These are phyloP conservation scores for Alternaria brassicicola DNA, from an alignment of 2,329 filamentous ascomycete genomes.

Conservation along the genomic window DNA sequence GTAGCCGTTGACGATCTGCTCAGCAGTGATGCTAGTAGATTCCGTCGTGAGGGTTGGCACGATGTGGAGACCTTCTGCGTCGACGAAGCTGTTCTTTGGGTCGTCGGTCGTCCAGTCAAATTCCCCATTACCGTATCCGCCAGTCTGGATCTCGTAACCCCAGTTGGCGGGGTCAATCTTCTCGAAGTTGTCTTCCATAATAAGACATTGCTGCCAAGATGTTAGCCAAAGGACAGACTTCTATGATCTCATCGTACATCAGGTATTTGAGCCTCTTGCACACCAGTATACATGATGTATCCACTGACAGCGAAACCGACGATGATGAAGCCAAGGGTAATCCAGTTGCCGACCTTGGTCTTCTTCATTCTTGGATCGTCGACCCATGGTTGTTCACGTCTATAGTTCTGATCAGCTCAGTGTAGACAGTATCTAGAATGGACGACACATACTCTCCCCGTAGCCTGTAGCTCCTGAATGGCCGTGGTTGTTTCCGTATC, in stretches of 20 bases:
- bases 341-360: constrained; percentile 31
- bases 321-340: constrained; percentile 21
- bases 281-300: constrained; percentile 30
- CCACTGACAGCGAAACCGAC: constrained; percentile 20
- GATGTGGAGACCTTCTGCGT: constrained; percentile 73
- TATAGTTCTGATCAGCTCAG: background rate
- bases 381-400: constrained; percentile 33
- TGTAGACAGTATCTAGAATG: background rate
- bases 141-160: constrained; percentile 70
- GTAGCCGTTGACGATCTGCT: constrained; percentile 64
- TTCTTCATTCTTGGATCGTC: constrained; percentile 28
- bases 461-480: constrained; percentile 32
- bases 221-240: background rate
- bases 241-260: constrained; percentile 7
- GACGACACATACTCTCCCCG: constrained; percentile 26
- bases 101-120: constrained; percentile 75
- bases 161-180: constrained; percentile 66
- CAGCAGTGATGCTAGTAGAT: constrained; percentile 68
- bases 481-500: constrained; percentile 22
- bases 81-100: constrained; percentile 75
- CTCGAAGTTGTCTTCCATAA: constrained; percentile 64
- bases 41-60: constrained; percentile 73
- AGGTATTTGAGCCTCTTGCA: constrained; percentile 19
- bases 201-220: constrained; percentile 27
- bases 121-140: constrained; percentile 71